phyloP scores from a whole-genome alignment of 2,329 filamentous ascomycete species.

The Zasmidium cellare region DNA sequence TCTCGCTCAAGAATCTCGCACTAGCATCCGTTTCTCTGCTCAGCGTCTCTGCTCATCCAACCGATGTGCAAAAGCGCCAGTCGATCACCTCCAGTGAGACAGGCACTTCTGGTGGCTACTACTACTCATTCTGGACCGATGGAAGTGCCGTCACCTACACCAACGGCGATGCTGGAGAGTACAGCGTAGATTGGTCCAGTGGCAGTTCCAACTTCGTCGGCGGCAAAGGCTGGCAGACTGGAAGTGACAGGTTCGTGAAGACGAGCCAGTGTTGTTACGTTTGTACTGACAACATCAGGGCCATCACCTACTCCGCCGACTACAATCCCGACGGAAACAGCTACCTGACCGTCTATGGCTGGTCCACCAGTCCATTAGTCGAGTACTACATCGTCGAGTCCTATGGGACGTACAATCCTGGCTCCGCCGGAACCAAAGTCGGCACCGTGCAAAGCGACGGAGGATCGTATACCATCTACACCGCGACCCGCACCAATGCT shows the following conservation, averaged over 20 bases:
- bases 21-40: background rate
- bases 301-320: constrained; percentile 22
- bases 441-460: constrained; percentile 56
- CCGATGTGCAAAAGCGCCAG: background rate
- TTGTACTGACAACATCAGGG: constrained; percentile 6
- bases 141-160: constrained; percentile 54
- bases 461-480: constrained; percentile 54
- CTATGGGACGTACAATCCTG: constrained; percentile 49
- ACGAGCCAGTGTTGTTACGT: background rate
- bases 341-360: constrained; percentile 60
- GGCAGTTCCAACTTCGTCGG: constrained; percentile 55
- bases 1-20: background rate
- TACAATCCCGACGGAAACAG: constrained; percentile 37
- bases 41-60: background rate
- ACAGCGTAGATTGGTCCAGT: constrained; percentile 47
- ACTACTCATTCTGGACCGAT: constrained; percentile 63
- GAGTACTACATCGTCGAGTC: constrained; percentile 62
- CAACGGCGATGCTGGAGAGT: constrained; percentile 52
- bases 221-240: constrained; percentile 56
- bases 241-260: constrained; percentile 6
- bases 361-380: constrained; percentile 53
- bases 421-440: constrained; percentile 47
- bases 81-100: constrained; percentile 44
- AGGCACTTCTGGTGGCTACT: constrained; percentile 58
- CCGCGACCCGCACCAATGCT: constrained; percentile 45